Conservation (phyloP, 352 stramenopile species). For the Globisporangium solare region DNA sequence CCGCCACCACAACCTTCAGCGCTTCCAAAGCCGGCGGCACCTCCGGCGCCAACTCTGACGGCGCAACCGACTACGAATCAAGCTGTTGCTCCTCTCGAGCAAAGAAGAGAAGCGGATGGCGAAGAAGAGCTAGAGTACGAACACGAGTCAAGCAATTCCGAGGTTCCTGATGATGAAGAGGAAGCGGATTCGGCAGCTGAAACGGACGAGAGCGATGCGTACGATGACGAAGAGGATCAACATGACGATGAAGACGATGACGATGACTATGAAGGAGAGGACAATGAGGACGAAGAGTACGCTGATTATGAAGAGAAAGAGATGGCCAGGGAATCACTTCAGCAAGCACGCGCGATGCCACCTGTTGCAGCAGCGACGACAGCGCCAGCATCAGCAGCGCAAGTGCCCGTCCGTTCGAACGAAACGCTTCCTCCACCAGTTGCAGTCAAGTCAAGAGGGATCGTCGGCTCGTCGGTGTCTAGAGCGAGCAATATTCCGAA, state of each 20-base stretch:
- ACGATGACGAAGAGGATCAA: conserved; percentile 20
- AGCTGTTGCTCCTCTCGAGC: too few relatives aligned
- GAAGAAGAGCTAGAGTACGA: conserved; percentile 1
- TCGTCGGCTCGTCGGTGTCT: conserved; percentile 6
- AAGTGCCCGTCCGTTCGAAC: conserved; percentile 15
- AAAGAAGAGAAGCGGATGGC: background rate
- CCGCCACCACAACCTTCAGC: background rate
- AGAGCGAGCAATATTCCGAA: conserved; percentile 16
- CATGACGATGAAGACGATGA: conserved; percentile 24
- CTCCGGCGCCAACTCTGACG: background rate
- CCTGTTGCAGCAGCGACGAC: conserved; percentile 1
- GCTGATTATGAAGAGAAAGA: conserved; percentile 5
- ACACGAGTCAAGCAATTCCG: background rate
- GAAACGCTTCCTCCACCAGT: conserved; percentile 7
- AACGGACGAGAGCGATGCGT: conserved; percentile 9
- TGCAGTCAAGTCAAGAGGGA: conserved; percentile 7
- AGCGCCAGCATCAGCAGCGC: background rate
- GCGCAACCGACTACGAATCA: background rate
- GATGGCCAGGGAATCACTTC: conserved; percentile 1
- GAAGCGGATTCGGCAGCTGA: conserved; percentile 14
- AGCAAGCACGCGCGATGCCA: conserved; percentile 4
- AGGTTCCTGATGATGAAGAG: conserved; percentile 6
- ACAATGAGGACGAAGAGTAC: conserved; percentile 8
- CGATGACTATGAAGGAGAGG: conserved; percentile 21
- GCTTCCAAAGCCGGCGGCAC: too few relatives aligned